Evolutionary conservation across 805 yeast species (phyloP), one percentile per base, ranked within the genome.

Genomic region (Candida maris): DNA sequence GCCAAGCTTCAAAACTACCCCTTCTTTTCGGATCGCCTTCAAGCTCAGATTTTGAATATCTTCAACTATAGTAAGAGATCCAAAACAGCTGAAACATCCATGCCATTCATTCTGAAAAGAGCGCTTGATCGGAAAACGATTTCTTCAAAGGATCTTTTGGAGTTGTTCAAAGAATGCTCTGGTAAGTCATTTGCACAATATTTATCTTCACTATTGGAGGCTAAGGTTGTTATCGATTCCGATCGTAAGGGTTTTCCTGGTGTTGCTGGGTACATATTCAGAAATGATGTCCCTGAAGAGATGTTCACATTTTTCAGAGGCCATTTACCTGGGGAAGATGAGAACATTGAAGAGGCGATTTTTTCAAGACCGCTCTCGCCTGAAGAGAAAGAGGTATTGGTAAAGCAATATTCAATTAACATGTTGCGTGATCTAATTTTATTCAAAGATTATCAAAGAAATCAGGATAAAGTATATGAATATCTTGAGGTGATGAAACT

Each of bases 391-490:
- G 15, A 19, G 9, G 29, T 32, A 6, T n/a, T 30, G 22, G 5
- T 30, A 9, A 22, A 30, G 12, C 34, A 20, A 24, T 35, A 35
- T 30, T 34, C 39, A 3, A 20, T 24, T 19, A 21, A n/a, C 6
- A 13, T 35, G 13, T 18, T 35, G 6, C n/a, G 13, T 9, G 15
- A 13, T 4, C 16, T 30, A 5, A 16, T 30, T 4, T 18, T 17
- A 10, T 9, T n/a, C n/a, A 10, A 19, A 9, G 20, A 17, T 12
- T 3, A 18, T 5, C 3, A 3, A 15, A 15, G 12, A 24, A 17
- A 35, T 4, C 22, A 30, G 18, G 10, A 8, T 3, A 23, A 35
- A 22, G 25, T 27, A 4, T 30, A 30, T 23, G 34, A 23, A 14
- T 30, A 35, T 15, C 19, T 35, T 17, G 34, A 17, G n/a, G 9